phyloP scores from a whole-genome alignment of 352 stramenopile genomes.

The Pythium vanterpoolii region DNA sequence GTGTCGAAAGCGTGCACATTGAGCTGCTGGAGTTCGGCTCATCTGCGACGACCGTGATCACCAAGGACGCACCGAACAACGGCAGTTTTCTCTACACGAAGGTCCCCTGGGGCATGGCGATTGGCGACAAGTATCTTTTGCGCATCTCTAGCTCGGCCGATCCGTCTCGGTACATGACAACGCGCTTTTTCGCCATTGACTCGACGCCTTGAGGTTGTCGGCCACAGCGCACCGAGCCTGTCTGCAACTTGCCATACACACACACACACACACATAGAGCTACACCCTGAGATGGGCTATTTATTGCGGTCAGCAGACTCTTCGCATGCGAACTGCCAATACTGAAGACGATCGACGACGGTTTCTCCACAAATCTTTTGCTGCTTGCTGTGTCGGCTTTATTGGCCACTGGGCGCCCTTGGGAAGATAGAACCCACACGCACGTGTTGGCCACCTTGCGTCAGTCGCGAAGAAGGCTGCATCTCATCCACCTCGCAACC shows the following conservation, averaged over 20 bases:
- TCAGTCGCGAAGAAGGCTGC: not conserved
- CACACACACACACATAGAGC: conserved; percentile 4
- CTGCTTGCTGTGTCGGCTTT: not conserved
- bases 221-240: not conserved
- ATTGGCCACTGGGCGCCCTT: not conserved
- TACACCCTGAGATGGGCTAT: conserved; percentile 4
- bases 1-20: conserved; percentile 50
- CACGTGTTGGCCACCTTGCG: not conserved
- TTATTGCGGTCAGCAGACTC: conserved; percentile 11
- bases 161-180: conserved; percentile 50
- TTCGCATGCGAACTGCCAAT: conserved; percentile 8
- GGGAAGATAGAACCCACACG: conserved; percentile 1
- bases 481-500: not conserved
- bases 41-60: conserved; percentile 63
- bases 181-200: conserved; percentile 66
- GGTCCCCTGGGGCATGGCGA: conserved; percentile 84
- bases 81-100: conserved; percentile 67
- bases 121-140: conserved; percentile 75
- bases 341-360: conserved; percentile 16
- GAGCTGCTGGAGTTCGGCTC: conserved; percentile 67
- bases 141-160: conserved; percentile 46
- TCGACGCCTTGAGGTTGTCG: conserved; percentile 32
- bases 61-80: conserved; percentile 54
- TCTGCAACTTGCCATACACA: not conserved
- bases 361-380: not conserved